Conservation (phyloP, 805 yeast species). For the Monosporozyma aquatica region DNA sequence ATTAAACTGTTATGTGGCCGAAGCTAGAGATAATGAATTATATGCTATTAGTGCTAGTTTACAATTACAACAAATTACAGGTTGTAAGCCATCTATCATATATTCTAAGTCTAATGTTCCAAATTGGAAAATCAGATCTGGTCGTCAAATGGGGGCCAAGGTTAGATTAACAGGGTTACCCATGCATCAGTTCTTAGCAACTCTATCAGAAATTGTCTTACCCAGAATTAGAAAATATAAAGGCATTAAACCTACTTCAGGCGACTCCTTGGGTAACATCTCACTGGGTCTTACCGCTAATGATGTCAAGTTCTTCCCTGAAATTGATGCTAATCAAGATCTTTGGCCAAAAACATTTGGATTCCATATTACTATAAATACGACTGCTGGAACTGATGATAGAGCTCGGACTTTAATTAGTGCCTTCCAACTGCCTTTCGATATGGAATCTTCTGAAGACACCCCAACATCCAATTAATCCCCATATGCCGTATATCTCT, state of each 20-base stretch:
- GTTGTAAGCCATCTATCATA: conserved; percentile 65
- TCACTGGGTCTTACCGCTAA: conserved; percentile 75
- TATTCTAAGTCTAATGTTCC: conserved; percentile 74
- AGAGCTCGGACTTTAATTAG: conserved; percentile 82
- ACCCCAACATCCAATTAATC: too few relatives aligned
- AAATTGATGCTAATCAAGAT: conserved; percentile 83
- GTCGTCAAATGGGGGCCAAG: conserved; percentile 87
- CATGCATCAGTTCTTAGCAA: conserved; percentile 75
- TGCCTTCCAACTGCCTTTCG: conserved; percentile 73
- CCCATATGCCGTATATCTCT: too few relatives aligned
- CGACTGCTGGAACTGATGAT: conserved; percentile 81
- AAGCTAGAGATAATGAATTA: conserved; percentile 61
- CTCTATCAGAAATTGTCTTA: conserved; percentile 83
- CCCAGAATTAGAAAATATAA: conserved; percentile 85
- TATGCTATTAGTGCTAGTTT: conserved; percentile 66
- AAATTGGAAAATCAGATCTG: conserved; percentile 78
- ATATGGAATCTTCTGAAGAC: neutral
- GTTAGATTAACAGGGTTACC: conserved; percentile 67
- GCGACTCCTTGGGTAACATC: conserved; percentile 80
- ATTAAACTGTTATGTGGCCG: conserved; percentile 68
- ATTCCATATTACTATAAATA: conserved; percentile 73
- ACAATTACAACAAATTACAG: conserved; percentile 90
- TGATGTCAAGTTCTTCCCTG: conserved; percentile 81
- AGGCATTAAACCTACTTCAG: conserved; percentile 68
- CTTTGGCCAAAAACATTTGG: conserved; percentile 83